Percentiles rank a stretch among this genome's conserved stretches.
phyloP scores from a whole-genome alignment of 805 yeast species.

The Debaryomyces prosopidis region DNA sequence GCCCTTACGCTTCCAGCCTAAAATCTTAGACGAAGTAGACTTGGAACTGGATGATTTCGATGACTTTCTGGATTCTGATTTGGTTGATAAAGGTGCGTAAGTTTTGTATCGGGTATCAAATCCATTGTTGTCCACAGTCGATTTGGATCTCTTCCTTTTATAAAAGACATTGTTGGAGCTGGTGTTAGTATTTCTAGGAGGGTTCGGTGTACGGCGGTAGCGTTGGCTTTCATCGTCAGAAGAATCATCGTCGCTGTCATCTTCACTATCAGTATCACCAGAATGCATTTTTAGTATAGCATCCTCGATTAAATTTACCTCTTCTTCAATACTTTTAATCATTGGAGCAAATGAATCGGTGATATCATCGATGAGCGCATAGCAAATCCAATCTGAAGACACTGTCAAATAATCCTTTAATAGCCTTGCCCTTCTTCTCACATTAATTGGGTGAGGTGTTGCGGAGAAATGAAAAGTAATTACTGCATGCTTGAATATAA shows the following conservation, averaged over 20 bases:
- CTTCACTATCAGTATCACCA: constrained; percentile 49
- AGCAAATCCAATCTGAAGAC: constrained; percentile 95
- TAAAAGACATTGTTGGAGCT: constrained; percentile 30
- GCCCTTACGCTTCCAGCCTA: constrained; percentile 84
- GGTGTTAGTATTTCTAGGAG: constrained; percentile 5
- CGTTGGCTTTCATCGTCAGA: constrained; percentile 17
- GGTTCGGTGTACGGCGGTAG: constrained; percentile 2
- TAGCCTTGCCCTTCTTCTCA: constrained; percentile 87
- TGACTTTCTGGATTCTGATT: constrained; percentile 7
- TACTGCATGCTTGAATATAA: constrained; percentile 89
- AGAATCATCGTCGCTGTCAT: constrained; percentile 37
- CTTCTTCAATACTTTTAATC: constrained; percentile 91
- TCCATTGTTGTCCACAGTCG: constrained; percentile 33
- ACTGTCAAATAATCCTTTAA: constrained; percentile 86
- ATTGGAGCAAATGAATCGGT: constrained; percentile 97
- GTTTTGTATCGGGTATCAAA: constrained; percentile 3
- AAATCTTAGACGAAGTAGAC: constrained; percentile 48
- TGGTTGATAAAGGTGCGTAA: constrained; percentile 1
- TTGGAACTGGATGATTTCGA: constrained; percentile 27
- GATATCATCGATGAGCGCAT: constrained; percentile 93
- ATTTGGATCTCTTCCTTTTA: constrained; percentile 36
- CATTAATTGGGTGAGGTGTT: constrained; percentile 95
- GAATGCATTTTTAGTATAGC: constrained; percentile 86
- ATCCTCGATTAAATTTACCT: constrained; percentile 93
- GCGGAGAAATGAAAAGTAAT: constrained; percentile 92